phyloP scores from a whole-genome alignment of 2,329 filamentous ascomycete genomes.

The Monascus ruber region DNA sequence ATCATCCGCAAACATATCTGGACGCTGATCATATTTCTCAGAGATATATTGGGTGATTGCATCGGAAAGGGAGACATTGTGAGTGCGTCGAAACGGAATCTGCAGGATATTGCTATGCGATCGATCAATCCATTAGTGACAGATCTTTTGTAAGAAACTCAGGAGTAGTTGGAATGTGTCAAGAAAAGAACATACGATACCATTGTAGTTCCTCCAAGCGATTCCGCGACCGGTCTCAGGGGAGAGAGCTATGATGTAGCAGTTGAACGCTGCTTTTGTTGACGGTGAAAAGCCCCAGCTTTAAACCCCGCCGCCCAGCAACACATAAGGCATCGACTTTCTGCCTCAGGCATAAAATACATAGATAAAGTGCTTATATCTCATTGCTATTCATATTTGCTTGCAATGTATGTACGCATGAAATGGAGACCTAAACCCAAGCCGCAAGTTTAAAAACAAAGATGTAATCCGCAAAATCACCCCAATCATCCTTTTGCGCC shows the following conservation, averaged over 20 bases:
- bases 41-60: constrained; percentile 94
- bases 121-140: no score
- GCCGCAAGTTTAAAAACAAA: no score
- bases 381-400: no score
- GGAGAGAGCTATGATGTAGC: not conserved
- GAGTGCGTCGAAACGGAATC: constrained; percentile 79
- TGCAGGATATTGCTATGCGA: constrained; percentile 44
- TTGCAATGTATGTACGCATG: no score
- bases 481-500: no score
- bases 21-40: constrained; percentile 96
- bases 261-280: constrained; percentile 13
- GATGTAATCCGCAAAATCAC: no score
- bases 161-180: not conserved
- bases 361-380: no score
- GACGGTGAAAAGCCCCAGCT: constrained; percentile 13
- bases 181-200: constrained; percentile 19
- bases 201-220: constrained; percentile 13
- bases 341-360: constrained; percentile 14
- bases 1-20: constrained; percentile 89
- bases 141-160: no score
- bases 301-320: constrained; percentile 15
- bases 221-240: not conserved
- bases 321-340: constrained; percentile 3
- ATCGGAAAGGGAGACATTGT: constrained; percentile 63
- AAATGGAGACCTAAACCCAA: no score